Evolutionary conservation across 2,329 filamentous ascomycete genomes (phyloP), one percentile per base, ranked within the genome.

Genomic region (Davidsoniella virescens): DNA sequence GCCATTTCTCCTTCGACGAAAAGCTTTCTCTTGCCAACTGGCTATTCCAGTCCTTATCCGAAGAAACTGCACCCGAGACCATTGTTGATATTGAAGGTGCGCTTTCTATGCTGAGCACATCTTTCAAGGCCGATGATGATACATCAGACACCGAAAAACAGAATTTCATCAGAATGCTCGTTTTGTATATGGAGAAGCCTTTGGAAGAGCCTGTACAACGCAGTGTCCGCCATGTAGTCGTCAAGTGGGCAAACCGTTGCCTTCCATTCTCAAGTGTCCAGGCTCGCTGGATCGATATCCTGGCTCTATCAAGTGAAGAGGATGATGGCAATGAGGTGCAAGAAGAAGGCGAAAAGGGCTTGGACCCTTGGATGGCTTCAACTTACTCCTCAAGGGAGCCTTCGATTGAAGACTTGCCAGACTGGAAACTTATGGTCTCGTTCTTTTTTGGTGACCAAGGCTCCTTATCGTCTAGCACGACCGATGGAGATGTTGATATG

Each of bases 61-160:
- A 87, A 56, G 90, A 96, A 58, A 75, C 79, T 0, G 84, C 78
- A 1, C 73, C 78, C 0, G 80, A 83, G 7, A 81, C 88, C 1
- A 82, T 84, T 44, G 80, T 94, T 54, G 92, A 87, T 59, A 87
- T 96, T 50, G 88, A 96, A 58, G 85, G 90, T 47, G 83, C 88
- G 0, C 67, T 96, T 3, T 90, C 87, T 3, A 87, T 81, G 50
- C 70, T 94, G 54, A 52, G 29, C 20, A 71, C 68, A 36, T 66
- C 62, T 2, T 66, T 70, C 10, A 71, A 76, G 52, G 56, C 63
- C 1, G 56, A 60, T 2, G 46, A 54, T 2, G 44, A 52, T 8
- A 51, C 41, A 2, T 33, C 48, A 37, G 50, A 37, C 44, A 36
- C 5, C 18, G 46, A 44, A 40, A 42, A 44, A 44, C 45, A 16